Evolutionary conservation across 257 asterid species (phyloP).

Genomic region (Nicotiana otophora): DNA sequence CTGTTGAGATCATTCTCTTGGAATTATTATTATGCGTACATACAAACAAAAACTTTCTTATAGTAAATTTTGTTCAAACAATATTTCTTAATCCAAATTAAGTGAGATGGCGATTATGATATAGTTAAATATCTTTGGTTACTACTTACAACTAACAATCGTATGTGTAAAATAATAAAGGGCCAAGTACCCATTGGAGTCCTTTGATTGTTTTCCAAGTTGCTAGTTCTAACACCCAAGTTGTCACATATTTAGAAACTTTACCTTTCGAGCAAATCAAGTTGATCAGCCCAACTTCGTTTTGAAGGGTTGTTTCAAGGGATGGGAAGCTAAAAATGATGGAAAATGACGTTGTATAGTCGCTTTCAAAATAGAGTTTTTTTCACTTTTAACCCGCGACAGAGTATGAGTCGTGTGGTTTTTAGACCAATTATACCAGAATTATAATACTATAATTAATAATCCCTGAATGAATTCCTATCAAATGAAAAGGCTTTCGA

Average conservation of each 20-base stretch:
- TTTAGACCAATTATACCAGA: no score
- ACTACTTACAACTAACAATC: background rate
- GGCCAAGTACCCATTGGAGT: slow-evolving; percentile 10
- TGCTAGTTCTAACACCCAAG: background rate
- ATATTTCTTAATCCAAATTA: background rate
- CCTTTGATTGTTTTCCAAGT: background rate
- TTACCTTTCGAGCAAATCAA: no score
- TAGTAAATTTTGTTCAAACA: background rate
- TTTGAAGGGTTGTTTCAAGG: no score
- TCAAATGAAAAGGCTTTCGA: no score
- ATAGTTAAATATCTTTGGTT: background rate
- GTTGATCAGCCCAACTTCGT: no score
- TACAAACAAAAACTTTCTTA: background rate
- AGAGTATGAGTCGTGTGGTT: no score
- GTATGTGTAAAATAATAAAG: background rate
- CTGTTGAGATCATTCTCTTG: background rate
- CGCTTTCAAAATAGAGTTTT: no score
- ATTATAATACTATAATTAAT: no score
- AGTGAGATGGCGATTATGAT: background rate
- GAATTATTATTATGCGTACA: background rate
- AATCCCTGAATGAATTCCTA: no score
- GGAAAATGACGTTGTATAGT: no score
- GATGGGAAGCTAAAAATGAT: no score
- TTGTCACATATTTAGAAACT: background rate
- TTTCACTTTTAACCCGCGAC: fast-evolving